Percentiles rank a stretch among this genome's conserved stretches.
Conservation (phyloP, 306 rosid genomes). For the Medicago arabica region DNA sequence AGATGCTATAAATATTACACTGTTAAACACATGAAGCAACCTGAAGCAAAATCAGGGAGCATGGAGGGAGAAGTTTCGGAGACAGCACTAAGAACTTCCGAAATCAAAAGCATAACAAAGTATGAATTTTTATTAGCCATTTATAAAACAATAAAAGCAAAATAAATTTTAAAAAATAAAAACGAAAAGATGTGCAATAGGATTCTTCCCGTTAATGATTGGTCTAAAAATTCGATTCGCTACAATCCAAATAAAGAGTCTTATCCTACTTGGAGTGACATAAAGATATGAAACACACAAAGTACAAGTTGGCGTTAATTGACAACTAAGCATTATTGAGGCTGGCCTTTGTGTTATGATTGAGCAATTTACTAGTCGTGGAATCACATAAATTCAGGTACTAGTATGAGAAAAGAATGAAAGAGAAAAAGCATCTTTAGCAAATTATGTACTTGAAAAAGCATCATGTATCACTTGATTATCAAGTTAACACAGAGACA, state of each 20-base stretch:
- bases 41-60: constrained; percentile 41
- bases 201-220: constrained; percentile 39
- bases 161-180: background rate
- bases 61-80: constrained; percentile 33
- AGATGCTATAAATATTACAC: constrained; percentile 32
- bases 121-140: constrained; percentile 26
- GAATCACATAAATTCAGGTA: constrained; percentile 21
- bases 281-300: constrained; percentile 37
- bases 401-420: background rate
- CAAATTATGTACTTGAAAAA: constrained; percentile 2
- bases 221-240: constrained; percentile 45
- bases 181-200: constrained; percentile 25
- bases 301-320: constrained; percentile 41
- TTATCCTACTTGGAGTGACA: constrained; percentile 42
- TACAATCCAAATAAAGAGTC: constrained; percentile 46
- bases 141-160: background rate
- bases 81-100: constrained; percentile 40
- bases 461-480: background rate
- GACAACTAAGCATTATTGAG: constrained; percentile 42
- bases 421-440: background rate
- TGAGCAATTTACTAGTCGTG: constrained; percentile 17
- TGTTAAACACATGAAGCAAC: constrained; percentile 42
- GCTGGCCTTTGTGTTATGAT: constrained; percentile 29
- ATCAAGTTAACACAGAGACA: constrained; percentile 3
- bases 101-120: constrained; percentile 40